These are phyloP conservation scores for Coemansia sp. DNA, from an alignment of 192 early-diverging fungal genomes.

Conservation along the genomic window DNA sequence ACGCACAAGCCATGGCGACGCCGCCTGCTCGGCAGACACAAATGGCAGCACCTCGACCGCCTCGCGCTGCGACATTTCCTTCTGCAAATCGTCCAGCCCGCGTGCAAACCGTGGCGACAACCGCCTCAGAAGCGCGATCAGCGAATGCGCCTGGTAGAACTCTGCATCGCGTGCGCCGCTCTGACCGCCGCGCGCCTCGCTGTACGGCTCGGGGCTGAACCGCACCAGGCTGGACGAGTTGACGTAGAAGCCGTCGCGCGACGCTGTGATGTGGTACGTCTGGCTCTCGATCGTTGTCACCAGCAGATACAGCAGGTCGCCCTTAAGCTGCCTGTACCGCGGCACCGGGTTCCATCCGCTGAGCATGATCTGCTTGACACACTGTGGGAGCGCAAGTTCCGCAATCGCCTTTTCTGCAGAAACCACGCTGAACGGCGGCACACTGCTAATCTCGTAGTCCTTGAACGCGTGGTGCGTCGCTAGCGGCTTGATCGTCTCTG, in stretches of 20 bases:
- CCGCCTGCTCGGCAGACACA: constrained; percentile 61
- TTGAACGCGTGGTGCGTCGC: constrained; percentile 18
- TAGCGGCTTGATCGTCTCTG: constrained; percentile 8
- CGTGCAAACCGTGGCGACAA: constrained; percentile 72
- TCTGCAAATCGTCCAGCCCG: constrained; percentile 68
- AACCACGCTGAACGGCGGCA: constrained; percentile 50
- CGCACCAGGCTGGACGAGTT: constrained; percentile 73
- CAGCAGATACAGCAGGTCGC: constrained; percentile 89
- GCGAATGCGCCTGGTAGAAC: constrained; percentile 60
- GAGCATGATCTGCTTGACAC: constrained; percentile 71
- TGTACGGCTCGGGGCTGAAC: constrained; percentile 63
- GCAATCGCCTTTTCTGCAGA: constrained; percentile 60
- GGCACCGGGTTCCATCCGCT: constrained; percentile 96
- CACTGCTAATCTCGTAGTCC: constrained; percentile 10
- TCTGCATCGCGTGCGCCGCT: constrained; percentile 43
- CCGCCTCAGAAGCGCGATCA: constrained; percentile 65
- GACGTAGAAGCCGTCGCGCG: constrained; percentile 84
- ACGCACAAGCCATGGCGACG: constrained; percentile 84
- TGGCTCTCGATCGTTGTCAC: constrained; percentile 85
- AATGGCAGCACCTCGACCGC: constrained; percentile 82
- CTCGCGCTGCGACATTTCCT: constrained; percentile 57
- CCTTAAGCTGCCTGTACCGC: constrained; percentile 68
- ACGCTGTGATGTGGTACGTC: constrained; percentile 81
- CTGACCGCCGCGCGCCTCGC: constrained; percentile 23
- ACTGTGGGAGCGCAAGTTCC: constrained; percentile 59